These are phyloP conservation scores for Neofusicoccum parvum DNA, from an alignment of 2,329 filamentous ascomycete species.

Conservation along the genomic window DNA sequence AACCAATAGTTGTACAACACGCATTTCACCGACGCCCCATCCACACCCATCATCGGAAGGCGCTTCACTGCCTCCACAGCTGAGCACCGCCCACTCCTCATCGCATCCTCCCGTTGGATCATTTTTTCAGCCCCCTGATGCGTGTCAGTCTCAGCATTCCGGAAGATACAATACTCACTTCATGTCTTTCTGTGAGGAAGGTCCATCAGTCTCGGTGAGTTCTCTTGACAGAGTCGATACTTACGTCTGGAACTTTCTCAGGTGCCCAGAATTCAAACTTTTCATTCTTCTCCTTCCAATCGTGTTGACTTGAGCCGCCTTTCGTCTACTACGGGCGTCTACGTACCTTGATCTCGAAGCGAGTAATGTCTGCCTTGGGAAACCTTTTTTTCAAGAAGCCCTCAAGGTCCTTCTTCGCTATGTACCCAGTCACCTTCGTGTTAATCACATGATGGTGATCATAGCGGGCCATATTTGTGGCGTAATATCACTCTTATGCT, in stretches of 20 bases:
- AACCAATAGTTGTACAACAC: neutral
- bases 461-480: conserved; percentile 4
- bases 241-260: conserved; percentile 16
- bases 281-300: conserved; percentile 11
- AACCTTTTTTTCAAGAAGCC: conserved; percentile 2
- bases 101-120: too few species aligned
- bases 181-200: neutral
- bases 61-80: neutral
- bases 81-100: neutral
- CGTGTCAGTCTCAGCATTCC: neutral
- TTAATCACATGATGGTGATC: conserved; percentile 14
- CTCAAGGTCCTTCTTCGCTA: neutral
- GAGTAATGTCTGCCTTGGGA: neutral
- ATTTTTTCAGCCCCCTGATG: neutral
- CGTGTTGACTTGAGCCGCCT: neutral
- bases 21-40: neutral
- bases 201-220: neutral
- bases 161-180: neutral
- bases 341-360: neutral
- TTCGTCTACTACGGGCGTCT: neutral
- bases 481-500: neutral
- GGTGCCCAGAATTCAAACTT: conserved; percentile 18
- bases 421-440: conserved; percentile 14
- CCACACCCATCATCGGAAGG: neutral
- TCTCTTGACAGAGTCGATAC: neutral